Base-by-base conservation (phyloP, 2,329 filamentous ascomycete species). In the Escovopsis weberi region DNA sequence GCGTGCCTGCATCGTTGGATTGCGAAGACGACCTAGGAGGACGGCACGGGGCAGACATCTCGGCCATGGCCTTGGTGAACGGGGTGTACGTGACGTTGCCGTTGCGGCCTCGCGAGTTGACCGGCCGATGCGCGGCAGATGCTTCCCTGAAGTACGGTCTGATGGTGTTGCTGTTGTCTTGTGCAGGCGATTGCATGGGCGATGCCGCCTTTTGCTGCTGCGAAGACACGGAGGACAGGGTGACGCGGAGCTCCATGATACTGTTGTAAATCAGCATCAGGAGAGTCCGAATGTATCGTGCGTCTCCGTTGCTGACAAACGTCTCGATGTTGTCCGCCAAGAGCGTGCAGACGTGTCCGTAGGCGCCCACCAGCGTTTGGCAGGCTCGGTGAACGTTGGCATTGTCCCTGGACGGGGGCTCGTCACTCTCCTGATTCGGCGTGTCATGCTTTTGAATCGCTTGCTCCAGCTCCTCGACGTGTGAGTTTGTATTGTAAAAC, bases 1-100 rank as follows among this genome's bases (percentile, higher is more conserved):
- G 78, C 2, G 68, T 71, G 56, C 91, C 93, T 0, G 84, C 85
- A 53, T 94, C 86, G 37, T 81, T 83, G 7, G 85, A 93, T 23
- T 84, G 78, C 38, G 86, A 85, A 1, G 85, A 93, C 48, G 64
- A 77, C 43, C 68, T 70, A 2, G 70, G 69, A 26, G 70, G 70
- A 19, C 75, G 68, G 40, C 69, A 72, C 0, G 56, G 54, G 11
- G 55, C 45, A 4, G 66, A 60, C 7, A 74, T 66, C 48, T 78
- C 73, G 4, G 28, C 28, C 1, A 74, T 79, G 18, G 74, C 62
- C 18, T 79, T 75, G 19, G 59, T 64, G 8, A 80, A 61, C 23
- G 72, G 66, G 45, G 71, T 68, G 44, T 74, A 67, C 54, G 51
- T 64, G 57, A 43, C 59, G 50, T 43, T 65, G 44, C 50, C 70